A percentile compares a stretch with the other conserved stretches of the same genome.
Conservation (phyloP, 2,329 filamentous ascomycete genomes). For the Calcarisporium arbuscula region DNA sequence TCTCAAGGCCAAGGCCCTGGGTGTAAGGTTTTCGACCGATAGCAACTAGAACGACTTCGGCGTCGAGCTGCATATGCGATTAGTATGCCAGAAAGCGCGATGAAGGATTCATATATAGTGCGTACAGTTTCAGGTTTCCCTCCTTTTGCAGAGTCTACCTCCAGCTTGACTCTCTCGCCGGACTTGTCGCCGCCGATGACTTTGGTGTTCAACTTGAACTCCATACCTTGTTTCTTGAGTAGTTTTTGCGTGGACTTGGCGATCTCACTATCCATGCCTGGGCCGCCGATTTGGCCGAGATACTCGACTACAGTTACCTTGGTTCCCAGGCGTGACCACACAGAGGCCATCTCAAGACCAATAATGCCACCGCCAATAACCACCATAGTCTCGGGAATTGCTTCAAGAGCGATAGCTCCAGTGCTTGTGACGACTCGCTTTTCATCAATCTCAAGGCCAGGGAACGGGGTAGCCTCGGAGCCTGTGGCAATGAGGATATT, state of each 20-base stretch:
- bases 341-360: constrained; percentile 95
- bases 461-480: constrained; percentile 92
- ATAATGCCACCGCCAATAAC: constrained; percentile 99
- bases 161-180: constrained; percentile 71
- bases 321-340: constrained; percentile 89
- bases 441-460: constrained; percentile 92
- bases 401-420: constrained; percentile 79
- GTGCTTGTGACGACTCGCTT: constrained; percentile 96
- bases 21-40: constrained; percentile 97
- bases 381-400: constrained; percentile 93
- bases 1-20: constrained; percentile 83
- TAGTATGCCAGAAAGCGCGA: constrained; percentile 8
- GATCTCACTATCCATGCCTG: constrained; percentile 94
- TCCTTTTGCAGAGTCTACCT: constrained; percentile 88
- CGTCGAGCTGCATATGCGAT: constrained; percentile 62
- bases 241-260: constrained; percentile 89
- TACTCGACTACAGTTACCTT: constrained; percentile 98
- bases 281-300: constrained; percentile 90
- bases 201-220: constrained; percentile 98
- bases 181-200: constrained; percentile 78
- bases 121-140: constrained; percentile 87
- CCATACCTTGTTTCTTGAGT: constrained; percentile 91
- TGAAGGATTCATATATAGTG: constrained; percentile 9
- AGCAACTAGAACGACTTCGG: constrained; percentile 91
- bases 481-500: constrained; percentile 98